Evolutionary conservation across 352 stramenopile genomes (phyloP).

Genomic region (Globisporangium uncinulatum): DNA sequence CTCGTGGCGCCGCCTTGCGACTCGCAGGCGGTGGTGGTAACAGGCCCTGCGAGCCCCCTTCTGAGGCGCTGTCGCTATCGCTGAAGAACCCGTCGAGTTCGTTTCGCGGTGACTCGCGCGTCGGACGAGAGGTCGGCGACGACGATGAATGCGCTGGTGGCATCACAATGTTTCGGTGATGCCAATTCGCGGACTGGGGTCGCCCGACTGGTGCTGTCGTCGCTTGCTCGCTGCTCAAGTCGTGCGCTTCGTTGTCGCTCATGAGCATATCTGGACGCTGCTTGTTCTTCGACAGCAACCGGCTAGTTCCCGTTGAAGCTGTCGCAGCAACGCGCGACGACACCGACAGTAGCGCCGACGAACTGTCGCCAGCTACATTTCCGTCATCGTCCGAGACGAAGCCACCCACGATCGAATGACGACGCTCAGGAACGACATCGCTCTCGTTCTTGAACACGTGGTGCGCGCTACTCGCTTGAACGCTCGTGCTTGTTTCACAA

Average conservation of each 20-base stretch:
- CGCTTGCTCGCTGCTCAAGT: background rate
- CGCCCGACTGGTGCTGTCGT: background rate
- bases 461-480: background rate
- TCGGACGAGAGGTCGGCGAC: background rate
- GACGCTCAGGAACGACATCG: background rate
- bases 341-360: background rate
- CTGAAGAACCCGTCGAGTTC: constrained; percentile 62
- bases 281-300: too few relatives aligned
- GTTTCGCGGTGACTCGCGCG: constrained; percentile 12
- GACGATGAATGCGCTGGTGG: background rate
- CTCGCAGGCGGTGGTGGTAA: constrained; percentile 1
- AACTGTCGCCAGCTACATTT: background rate
- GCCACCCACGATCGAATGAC: background rate
- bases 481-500: background rate
- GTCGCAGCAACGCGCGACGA: background rate
- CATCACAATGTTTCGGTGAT: background rate
- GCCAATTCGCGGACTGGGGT: background rate
- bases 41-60: constrained; percentile 8
- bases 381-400: constrained; percentile 1
- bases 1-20: background rate
- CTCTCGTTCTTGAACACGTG: background rate
- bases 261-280: constrained; percentile 1
- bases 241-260: constrained; percentile 9
- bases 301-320: background rate
- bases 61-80: constrained; percentile 53